Evolutionary conservation across 352 stramenopile genomes (phyloP).

Genomic region (Phytophthora lateralis): DNA sequence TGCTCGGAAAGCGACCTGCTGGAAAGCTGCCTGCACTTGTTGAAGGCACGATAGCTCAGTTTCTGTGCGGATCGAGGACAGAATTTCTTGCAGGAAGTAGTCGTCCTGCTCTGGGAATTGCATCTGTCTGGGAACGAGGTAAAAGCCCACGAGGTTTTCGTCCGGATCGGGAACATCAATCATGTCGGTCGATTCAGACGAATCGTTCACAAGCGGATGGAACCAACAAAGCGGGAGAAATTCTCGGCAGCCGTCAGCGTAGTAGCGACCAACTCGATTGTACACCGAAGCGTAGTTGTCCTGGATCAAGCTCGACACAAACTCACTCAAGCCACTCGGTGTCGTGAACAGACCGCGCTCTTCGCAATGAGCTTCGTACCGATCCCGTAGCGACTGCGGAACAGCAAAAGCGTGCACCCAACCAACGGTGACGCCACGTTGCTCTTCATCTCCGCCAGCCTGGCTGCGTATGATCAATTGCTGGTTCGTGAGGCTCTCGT

Average conservation of each 20-base stretch:
- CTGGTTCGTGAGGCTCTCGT: conserved; percentile 52
- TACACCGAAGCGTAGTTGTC: conserved; percentile 53
- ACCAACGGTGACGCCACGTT: conserved; percentile 48
- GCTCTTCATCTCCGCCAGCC: conserved; percentile 11
- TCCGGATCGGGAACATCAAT: conserved; percentile 46
- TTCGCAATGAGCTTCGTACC: conserved; percentile 29
- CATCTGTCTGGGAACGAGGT: conserved; percentile 58
- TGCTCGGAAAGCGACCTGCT: conserved; percentile 28
- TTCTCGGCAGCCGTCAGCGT: conserved; percentile 42
- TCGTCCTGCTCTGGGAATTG: conserved; percentile 68
- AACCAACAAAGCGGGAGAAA: conserved; percentile 62
- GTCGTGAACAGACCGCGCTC: conserved; percentile 16
- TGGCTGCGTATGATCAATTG: conserved; percentile 25
- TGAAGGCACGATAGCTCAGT: conserved; percentile 38
- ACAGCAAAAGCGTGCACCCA: conserved; percentile 63
- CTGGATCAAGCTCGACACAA: conserved; percentile 37
- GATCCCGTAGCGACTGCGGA: conserved; percentile 32
- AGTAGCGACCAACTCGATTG: conserved; percentile 49
- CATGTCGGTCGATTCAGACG: conserved; percentile 7
- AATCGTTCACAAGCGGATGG: conserved; percentile 17
- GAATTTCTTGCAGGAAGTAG: conserved; percentile 48
- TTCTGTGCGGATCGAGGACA: conserved; percentile 39
- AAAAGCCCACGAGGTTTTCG: conserved; percentile 59
- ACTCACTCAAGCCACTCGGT: conserved; percentile 20
- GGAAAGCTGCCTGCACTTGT: conserved; percentile 34